A percentile compares a stretch with the other conserved stretches of the same genome.
Evolutionary conservation across 2,329 filamentous ascomycete genomes (phyloP).

Genomic region (Aspergillus pseudoterreus): DNA sequence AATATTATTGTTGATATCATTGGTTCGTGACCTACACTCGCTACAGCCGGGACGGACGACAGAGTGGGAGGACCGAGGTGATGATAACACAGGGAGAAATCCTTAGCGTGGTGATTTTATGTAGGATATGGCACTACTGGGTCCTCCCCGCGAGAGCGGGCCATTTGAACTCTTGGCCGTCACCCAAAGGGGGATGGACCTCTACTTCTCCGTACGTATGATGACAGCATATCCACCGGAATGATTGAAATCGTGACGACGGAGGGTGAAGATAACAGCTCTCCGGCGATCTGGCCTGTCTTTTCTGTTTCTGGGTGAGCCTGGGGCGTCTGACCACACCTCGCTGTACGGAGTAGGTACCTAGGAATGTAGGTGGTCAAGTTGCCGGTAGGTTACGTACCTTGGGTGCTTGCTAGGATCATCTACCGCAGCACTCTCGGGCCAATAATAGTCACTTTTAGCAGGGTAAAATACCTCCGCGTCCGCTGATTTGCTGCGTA

Average conservation of each 20-base stretch:
- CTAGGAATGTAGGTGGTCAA: neutral
- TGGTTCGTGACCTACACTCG: neutral
- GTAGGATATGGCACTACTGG: constrained; percentile 1
- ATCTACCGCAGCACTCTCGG: constrained; percentile 5
- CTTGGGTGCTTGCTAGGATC: constrained; percentile 10
- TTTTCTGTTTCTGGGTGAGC: too few species aligned
- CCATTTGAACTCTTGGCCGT: constrained; percentile 1
- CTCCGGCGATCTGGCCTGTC: too few species aligned
- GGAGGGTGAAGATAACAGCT: neutral
- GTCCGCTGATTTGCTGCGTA: constrained; percentile 12
- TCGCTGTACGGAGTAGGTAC: too few species aligned
- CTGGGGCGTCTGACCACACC: too few species aligned
- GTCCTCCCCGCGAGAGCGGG: constrained; percentile 11
- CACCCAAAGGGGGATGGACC: neutral
- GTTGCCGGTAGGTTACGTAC: constrained; percentile 5
- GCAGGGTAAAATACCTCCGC: constrained; percentile 6
- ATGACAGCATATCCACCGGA: neutral
- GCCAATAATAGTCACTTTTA: constrained; percentile 10
- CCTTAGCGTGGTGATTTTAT: constrained; percentile 8
- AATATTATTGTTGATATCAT: too few species aligned
- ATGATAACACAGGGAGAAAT: constrained; percentile 8
- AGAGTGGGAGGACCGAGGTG: constrained; percentile 2
- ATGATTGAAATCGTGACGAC: neutral
- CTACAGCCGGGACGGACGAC: neutral
- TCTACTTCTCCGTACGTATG: neutral